Base-by-base conservation (phyloP, 495 filamentous ascomycete species). In the Glonium stellatum region DNA sequence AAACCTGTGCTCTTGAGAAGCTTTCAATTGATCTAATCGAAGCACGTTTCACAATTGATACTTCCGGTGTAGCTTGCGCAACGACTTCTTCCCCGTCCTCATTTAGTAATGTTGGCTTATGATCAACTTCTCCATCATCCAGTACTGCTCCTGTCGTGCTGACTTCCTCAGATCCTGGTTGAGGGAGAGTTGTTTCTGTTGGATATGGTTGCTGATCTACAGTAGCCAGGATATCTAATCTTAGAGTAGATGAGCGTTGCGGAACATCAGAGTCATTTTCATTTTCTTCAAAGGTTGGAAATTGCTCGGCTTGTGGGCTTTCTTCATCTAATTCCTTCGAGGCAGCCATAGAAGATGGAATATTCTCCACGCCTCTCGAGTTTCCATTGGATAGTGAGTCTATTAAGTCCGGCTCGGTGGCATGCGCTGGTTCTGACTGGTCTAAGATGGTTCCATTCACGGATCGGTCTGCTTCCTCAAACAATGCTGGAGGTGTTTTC, bases 11-110 rank as follows among this genome's bases (percentile, higher is more conserved):
- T 21, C 69, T 52, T 10, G 69, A 59, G 36, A 58, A 66, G 9
- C 46, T 37, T 21, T 63, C 69, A 55, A 71, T 68, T n/a, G 60
- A 67, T 10, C 65, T 59, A 12, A 68, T 18, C 6, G 65, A 70
- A 21, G 69, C 67, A 15, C 66, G 65, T 39, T 66, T 66, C 1
- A 65, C 12, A 9, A 57, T 61, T 31, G 55, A 53, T n/a, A 49
- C 9, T n/a, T 41, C 25, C 39, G 25, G 55, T 21, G 21, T 21
- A 12, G 21, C 41, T 12, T n/a, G 41, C 23, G 6, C 47, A 11
- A 51, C 23, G 5, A 23, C 21, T 27, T 22, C 48, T 44, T 44
- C 39, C 18, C 39, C 39, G 6, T 31, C 27, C 18, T 44, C 39
- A 44, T 44, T 11, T 18, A 15, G 39, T 2, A 44, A 4, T 11